Evolutionary conservation across 2,329 filamentous ascomycete genomes (phyloP).

Genomic region (Diaporthe humulicola): DNA sequence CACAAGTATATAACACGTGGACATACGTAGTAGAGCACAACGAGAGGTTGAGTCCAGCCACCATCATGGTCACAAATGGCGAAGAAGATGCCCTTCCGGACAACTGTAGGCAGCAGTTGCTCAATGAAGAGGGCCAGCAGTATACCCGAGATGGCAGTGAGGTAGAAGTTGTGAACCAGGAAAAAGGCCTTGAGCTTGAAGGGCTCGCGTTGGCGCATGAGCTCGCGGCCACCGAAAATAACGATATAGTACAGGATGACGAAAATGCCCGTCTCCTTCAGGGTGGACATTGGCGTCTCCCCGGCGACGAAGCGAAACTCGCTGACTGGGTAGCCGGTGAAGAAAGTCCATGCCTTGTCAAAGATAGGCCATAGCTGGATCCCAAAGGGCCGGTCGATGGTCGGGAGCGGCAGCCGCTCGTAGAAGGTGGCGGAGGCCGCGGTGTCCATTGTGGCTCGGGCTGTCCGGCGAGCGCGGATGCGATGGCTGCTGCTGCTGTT

Average conservation of each 20-base stretch:
- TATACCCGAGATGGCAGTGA: constrained; percentile 86
- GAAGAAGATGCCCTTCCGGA: constrained; percentile 86
- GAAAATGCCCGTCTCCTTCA: constrained; percentile 84
- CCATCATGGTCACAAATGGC: constrained; percentile 86
- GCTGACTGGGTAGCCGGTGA: constrained; percentile 85
- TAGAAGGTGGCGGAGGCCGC: constrained; percentile 58
- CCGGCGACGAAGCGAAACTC: constrained; percentile 88
- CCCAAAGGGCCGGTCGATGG: constrained; percentile 92
- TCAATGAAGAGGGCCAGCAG: constrained; percentile 90
- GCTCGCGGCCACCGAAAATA: constrained; percentile 91
- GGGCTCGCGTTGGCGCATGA: constrained; percentile 89
- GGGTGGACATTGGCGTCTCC: constrained; percentile 89
- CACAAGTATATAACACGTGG: not conserved
- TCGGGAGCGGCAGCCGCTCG: constrained; percentile 76
- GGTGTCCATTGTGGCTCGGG: constrained; percentile 45
- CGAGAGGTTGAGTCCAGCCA: constrained; percentile 93
- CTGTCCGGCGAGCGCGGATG: constrained; percentile 3
- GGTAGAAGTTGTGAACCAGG: constrained; percentile 95
- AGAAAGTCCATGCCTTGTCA: constrained; percentile 83
- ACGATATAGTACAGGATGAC: constrained; percentile 91
- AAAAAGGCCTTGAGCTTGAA: constrained; percentile 92
- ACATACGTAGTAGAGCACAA: constrained; percentile 96
- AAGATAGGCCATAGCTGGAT: constrained; percentile 95
- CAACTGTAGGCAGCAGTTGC: constrained; percentile 88
- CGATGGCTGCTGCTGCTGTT: not conserved